These are phyloP conservation scores for Ophiognomonia clavigignenti-juglandacearum DNA, from an alignment of 2,329 filamentous ascomycete genomes.

Conservation along the genomic window DNA sequence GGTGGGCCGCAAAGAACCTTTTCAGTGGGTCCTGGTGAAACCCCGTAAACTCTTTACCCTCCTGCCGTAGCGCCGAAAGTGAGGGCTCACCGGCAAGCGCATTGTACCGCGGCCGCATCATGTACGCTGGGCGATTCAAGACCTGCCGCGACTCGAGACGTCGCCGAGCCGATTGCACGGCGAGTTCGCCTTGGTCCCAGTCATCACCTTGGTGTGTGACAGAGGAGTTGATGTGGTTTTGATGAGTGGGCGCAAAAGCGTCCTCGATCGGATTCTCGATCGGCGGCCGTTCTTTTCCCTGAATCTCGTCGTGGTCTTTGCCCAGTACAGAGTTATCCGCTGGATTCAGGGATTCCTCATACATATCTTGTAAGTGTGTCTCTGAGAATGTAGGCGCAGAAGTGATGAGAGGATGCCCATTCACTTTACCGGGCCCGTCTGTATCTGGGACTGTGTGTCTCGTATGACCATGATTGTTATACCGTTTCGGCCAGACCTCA, in stretches of 20 bases:
- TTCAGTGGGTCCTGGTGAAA: slow-evolving; percentile 8
- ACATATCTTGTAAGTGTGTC: too few relatives aligned
- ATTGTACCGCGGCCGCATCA: slow-evolving; percentile 5
- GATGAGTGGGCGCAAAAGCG: neutral
- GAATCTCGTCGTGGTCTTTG: neutral
- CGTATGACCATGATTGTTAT: too few relatives aligned
- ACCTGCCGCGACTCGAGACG: slow-evolving; percentile 5
- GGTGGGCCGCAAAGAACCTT: slow-evolving; percentile 8
- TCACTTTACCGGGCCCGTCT: too few relatives aligned
- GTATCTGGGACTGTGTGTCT: too few relatives aligned
- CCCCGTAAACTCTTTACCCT: slow-evolving; percentile 12
- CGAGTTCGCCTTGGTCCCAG: neutral
- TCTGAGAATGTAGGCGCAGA: too few relatives aligned
- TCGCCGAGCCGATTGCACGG: too few relatives aligned
- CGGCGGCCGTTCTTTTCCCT: too few relatives aligned
- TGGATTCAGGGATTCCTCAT: neutral
- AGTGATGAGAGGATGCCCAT: too few relatives aligned
- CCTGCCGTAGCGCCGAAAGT: neutral
- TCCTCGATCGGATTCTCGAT: neutral
- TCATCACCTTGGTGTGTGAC: neutral
- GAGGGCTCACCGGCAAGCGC: neutral
- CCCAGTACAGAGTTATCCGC: neutral
- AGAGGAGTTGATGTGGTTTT: neutral
- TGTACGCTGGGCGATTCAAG: slow-evolving; percentile 13
- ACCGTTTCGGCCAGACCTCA: too few relatives aligned